Conservation (phyloP, 2,329 filamentous ascomycete species). For the Cercospora citrullina region DNA sequence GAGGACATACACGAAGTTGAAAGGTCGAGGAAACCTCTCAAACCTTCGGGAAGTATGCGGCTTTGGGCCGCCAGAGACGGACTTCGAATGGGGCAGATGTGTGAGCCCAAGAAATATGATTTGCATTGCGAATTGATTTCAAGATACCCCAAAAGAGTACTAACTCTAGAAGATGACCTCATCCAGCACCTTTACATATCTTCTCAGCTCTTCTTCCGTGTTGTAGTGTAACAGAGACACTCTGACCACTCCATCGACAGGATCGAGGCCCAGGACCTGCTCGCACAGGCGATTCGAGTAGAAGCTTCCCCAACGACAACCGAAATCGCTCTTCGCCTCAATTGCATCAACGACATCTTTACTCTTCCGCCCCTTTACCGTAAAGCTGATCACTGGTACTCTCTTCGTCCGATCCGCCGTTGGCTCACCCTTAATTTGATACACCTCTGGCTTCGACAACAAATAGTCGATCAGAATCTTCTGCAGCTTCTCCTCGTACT, state of each 20-base stretch:
- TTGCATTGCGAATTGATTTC: not conserved
- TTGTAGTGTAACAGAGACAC: conserved; percentile 70
- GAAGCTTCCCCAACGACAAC: conserved; percentile 67
- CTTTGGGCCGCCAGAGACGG: not conserved
- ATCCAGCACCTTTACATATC: conserved; percentile 55
- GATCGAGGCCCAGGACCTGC: conserved; percentile 58
- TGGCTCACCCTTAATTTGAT: conserved; percentile 59
- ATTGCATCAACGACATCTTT: conserved; percentile 62
- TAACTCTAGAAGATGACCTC: conserved; percentile 39
- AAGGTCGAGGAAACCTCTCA: not conserved
- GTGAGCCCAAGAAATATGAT: too few species aligned
- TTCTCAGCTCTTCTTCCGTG: conserved; percentile 58
- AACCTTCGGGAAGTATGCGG: not conserved
- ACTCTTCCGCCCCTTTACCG: conserved; percentile 58
- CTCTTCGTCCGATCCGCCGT: conserved; percentile 51
- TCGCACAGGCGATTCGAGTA: conserved; percentile 65
- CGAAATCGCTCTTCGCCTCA: conserved; percentile 60
- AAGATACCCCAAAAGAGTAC: not conserved
- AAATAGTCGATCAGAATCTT: conserved; percentile 61
- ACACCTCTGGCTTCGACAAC: conserved; percentile 50
- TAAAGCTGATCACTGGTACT: conserved; percentile 68
- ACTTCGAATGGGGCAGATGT: not conserved
- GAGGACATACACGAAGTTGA: too few species aligned
- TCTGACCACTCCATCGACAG: conserved; percentile 63
- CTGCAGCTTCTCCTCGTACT: conserved; percentile 64